A percentile compares a stretch with the other conserved stretches of the same genome.
These are phyloP conservation scores for Phytophthora europaea DNA, from an alignment of 352 stramenopile species.

Conservation along the genomic window DNA sequence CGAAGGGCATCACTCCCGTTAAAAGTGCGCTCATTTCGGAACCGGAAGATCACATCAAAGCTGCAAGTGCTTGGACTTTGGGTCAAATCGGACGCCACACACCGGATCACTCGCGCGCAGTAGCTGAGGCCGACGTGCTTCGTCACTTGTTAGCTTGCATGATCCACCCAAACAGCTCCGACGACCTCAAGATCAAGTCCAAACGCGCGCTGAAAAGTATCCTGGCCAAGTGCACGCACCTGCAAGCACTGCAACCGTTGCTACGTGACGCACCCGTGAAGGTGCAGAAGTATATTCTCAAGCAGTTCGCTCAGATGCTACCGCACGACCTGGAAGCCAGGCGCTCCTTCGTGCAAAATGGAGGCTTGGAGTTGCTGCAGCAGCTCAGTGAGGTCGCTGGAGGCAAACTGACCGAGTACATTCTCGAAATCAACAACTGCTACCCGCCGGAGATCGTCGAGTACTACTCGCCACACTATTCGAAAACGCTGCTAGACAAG, in stretches of 20 bases:
- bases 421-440: constrained; percentile 97
- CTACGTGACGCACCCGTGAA: constrained; percentile 94
- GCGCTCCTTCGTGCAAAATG: constrained; percentile 94
- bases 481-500: constrained; percentile 96
- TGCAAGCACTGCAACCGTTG: constrained; percentile 93
- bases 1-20: constrained; percentile 93
- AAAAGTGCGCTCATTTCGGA: constrained; percentile 95
- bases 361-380: constrained; percentile 94
- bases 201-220: constrained; percentile 96
- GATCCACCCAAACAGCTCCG: constrained; percentile 92
- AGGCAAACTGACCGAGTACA: constrained; percentile 96
- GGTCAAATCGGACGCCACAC: constrained; percentile 96
- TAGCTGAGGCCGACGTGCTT: constrained; percentile 95
- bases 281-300: constrained; percentile 97
- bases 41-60: constrained; percentile 97
- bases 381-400: constrained; percentile 92
- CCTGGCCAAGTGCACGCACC: constrained; percentile 95
- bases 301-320: constrained; percentile 96
- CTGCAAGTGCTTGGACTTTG: constrained; percentile 95
- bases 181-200: constrained; percentile 95
- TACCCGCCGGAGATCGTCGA: constrained; percentile 97
- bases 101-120: constrained; percentile 92
- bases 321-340: constrained; percentile 94
- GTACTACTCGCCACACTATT: constrained; percentile 97
- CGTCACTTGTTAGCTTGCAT: constrained; percentile 95